phyloP scores from a whole-genome alignment of 116 monocot genomes.

The Phalaenopsis hybrid region DNA sequence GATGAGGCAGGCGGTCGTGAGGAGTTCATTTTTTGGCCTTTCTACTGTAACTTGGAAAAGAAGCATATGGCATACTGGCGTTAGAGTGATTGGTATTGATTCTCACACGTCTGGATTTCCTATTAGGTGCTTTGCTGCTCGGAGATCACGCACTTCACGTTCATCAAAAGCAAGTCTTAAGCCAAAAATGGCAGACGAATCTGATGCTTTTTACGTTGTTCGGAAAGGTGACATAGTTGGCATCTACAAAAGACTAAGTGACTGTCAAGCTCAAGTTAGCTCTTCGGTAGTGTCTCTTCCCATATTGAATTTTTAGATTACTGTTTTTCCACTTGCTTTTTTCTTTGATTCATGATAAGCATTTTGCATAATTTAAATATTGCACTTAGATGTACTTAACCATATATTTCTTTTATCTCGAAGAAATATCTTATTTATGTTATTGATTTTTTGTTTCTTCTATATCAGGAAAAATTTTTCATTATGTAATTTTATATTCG shows the following conservation, averaged over 20 bases:
- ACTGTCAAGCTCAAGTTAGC: constrained; percentile 85
- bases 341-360: not conserved
- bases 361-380: not conserved
- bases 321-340: not conserved
- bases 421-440: not conserved
- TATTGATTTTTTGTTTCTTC: not conserved
- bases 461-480: too few relatives aligned
- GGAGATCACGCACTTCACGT: constrained; percentile 9
- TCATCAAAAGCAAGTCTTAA: constrained; percentile 12
- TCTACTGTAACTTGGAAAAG: constrained; percentile 28
- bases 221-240: constrained; percentile 73
- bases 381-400: not conserved
- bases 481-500: too few relatives aligned
- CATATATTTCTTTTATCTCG: not conserved
- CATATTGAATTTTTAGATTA: not conserved
- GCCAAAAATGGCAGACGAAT: constrained; percentile 24
- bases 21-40: constrained; percentile 27
- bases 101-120: constrained; percentile 14
- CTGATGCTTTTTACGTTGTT: constrained; percentile 73
- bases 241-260: constrained; percentile 61
- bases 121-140: constrained; percentile 27
- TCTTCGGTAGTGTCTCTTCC: constrained; percentile 47
- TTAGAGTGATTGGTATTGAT: constrained; percentile 18
- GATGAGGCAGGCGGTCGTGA: constrained; percentile 26
- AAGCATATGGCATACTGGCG: constrained; percentile 13